These are phyloP conservation scores for Vanrija pseudolonga DNA, from an alignment of 1,284 basidiomycete genomes.

Conservation along the genomic window DNA sequence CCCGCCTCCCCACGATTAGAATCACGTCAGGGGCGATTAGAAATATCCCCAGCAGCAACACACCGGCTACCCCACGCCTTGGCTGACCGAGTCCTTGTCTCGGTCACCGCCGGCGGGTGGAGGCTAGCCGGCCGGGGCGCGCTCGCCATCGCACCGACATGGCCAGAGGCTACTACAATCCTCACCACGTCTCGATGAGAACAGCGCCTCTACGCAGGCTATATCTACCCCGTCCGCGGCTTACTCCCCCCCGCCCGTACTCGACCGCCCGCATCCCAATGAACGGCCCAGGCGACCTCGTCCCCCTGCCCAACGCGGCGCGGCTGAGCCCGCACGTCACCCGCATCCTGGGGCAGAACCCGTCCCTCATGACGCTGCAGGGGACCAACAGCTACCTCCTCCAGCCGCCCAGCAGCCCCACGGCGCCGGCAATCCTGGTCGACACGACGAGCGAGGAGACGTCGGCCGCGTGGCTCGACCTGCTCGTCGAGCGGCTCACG, in stretches of 20 bases:
- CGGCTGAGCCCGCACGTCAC: slow-evolving; percentile 48
- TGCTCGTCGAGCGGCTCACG: slow-evolving; percentile 30
- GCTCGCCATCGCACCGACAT: neutral
- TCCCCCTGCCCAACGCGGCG: slow-evolving; percentile 26
- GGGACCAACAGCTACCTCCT: slow-evolving; percentile 95
- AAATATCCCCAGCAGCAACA: neutral
- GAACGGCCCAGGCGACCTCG: slow-evolving; percentile 19
- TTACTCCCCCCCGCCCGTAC: neutral
- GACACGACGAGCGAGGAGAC: slow-evolving; percentile 77
- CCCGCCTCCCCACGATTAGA: too few species aligned
- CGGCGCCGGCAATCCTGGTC: slow-evolving; percentile 69
- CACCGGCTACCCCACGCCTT: neutral
- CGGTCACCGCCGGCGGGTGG: neutral
- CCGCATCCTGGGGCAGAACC: slow-evolving; percentile 65
- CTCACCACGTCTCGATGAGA: neutral
- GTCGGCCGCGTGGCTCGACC: slow-evolving; percentile 49
- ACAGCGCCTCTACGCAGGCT: neutral
- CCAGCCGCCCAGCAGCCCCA: slow-evolving; percentile 53
- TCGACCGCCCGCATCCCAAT: neutral
- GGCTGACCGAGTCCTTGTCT: neutral
- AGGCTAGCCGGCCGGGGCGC: neutral
- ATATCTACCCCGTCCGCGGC: neutral
- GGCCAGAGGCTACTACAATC: too few species aligned
- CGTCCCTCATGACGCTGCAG: slow-evolving; percentile 85
- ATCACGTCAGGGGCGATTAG: neutral